Evolutionary conservation across 257 asterid species (phyloP), one percentile per base, ranked within the genome.

Genomic region (Oldenlandia corymbosa): DNA sequence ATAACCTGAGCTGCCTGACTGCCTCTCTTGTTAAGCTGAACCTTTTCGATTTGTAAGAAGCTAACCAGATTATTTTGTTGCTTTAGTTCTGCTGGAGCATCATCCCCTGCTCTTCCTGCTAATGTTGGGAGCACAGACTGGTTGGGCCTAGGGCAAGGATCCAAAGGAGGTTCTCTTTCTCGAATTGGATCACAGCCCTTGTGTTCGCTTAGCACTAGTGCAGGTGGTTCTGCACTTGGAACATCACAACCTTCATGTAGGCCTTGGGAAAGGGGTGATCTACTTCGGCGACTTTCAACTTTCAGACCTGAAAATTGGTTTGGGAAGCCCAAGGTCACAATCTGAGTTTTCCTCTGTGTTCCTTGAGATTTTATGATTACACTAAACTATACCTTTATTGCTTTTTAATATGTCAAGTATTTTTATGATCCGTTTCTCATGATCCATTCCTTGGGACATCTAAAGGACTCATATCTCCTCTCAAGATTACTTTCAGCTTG

Each of bases 231-330:
- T 67, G 92, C 88, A 49, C 86, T 90, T 66, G 96, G 95, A 71
- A 81, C 96, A 18, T 90, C 96, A 50, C 95, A 84, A 77, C 89
- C 96, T 67, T 85, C 97, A n/a, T 93, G 99, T 74, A 84, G 99
- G 80, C 97, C 99, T 64, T 90, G 99, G 96, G 99, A 93, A 78
- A 81, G 99, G 83, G 96, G 97, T 73, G 99, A 93, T 80, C 73
- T 93, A 62, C 75, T 93, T 73, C 85, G 94, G 80, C 95, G 95
- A 27, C 96, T 93, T 75, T 87, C 97, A 54, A 90, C 95, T 31
- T 93, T 93, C 81, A 82, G 71, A 69, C 97, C 99, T 66, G 78
- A 84, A 62, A 83, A 88, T 78, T 93, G 99, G 99, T 79, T 87
- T 76, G 90, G 88, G 57, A 93, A 93, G 83, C 96, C 97, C 47